Percentiles rank a stretch among this genome's conserved stretches.
phyloP scores from a whole-genome alignment of 306 rosid genomes.

The Mucuna pruriens region DNA sequence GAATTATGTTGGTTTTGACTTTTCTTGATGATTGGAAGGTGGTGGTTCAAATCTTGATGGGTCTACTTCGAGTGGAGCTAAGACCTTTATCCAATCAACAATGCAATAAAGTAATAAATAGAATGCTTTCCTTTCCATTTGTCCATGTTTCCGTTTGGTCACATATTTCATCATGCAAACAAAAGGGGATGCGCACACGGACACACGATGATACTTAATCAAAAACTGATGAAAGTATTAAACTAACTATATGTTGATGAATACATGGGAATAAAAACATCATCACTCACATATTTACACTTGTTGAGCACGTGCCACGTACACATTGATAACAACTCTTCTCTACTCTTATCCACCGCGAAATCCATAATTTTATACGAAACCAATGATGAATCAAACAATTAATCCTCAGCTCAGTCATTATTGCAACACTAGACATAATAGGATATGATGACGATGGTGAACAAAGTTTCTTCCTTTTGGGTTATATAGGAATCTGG shows the following conservation, averaged over 20 bases:
- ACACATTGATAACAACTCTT: conserved; percentile 4
- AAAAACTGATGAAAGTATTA: not conserved
- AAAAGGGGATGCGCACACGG: not conserved
- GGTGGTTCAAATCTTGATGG: conserved; percentile 25
- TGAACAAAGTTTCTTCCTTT: not conserved
- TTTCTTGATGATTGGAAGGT: not conserved
- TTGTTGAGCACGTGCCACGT: not conserved
- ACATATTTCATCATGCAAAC: conserved; percentile 1
- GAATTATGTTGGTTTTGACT: conserved; percentile 30
- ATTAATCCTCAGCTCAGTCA: not conserved
- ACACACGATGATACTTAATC: conserved; percentile 10
- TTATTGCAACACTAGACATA: not conserved
- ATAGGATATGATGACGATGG: not conserved
- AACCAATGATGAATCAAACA: not conserved
- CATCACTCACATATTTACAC: not conserved
- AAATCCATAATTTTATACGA: not conserved
- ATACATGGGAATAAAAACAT: not conserved
- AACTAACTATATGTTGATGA: not conserved
- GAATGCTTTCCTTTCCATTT: conserved; percentile 33
- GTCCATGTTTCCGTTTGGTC: conserved; percentile 13
- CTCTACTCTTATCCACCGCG: not conserved
- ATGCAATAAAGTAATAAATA: not conserved
- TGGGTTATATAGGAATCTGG: not conserved
- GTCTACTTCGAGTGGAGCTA: not conserved
- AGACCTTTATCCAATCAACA: not conserved